phyloP scores from a whole-genome alignment of 2,329 filamentous ascomycete genomes.

The Aureobasidium sp. region DNA sequence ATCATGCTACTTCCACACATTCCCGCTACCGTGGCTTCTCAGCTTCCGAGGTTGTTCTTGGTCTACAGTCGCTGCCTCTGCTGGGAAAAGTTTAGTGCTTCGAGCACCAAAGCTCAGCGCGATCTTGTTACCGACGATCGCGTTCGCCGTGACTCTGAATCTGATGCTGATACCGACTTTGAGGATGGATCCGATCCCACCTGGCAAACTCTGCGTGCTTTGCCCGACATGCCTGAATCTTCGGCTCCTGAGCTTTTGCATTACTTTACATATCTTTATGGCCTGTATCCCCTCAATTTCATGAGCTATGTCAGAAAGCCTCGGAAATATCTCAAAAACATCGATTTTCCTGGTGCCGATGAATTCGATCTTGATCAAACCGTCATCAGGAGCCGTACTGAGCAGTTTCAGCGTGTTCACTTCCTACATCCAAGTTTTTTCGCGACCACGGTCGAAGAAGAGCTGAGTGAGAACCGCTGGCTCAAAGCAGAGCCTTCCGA shows the following conservation, averaged over 20 bases:
- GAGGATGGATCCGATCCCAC: constrained; percentile 28
- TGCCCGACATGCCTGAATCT: constrained; percentile 54
- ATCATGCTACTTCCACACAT: constrained; percentile 80
- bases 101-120: constrained; percentile 27
- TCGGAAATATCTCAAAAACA: constrained; percentile 66
- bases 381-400: constrained; percentile 67
- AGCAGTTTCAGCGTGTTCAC: constrained; percentile 64
- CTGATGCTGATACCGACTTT: constrained; percentile 32
- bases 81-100: constrained; percentile 54
- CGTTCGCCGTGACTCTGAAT: constrained; percentile 17
- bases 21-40: constrained; percentile 59
- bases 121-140: constrained; percentile 29
- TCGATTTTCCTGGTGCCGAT: constrained; percentile 60
- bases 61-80: constrained; percentile 74
- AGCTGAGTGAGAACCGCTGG: constrained; percentile 71
- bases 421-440: constrained; percentile 80
- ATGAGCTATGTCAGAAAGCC: constrained; percentile 81
- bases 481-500: constrained; percentile 72
- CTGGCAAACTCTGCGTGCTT: constrained; percentile 60
- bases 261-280: constrained; percentile 77
- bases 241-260: constrained; percentile 59
- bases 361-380: constrained; percentile 71
- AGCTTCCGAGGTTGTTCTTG: constrained; percentile 68
- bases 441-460: constrained; percentile 67
- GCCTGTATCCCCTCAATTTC: constrained; percentile 76